A percentile compares a stretch with the other conserved stretches of the same genome.
Conservation (phyloP, 2,329 filamentous ascomycete genomes). For the Fusarium nisikadoi region DNA sequence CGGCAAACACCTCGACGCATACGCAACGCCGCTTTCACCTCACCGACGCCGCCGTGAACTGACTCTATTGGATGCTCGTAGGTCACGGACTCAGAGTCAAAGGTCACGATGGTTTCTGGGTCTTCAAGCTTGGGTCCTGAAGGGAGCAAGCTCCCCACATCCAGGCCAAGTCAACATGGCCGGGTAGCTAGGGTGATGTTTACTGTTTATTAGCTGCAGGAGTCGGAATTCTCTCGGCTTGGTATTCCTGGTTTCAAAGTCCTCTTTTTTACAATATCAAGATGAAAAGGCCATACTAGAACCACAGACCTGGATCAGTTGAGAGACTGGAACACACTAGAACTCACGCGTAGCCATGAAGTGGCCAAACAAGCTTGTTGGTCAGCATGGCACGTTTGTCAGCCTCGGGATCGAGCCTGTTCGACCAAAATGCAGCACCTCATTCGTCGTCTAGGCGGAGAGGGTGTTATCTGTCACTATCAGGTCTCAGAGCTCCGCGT, state of each 20-base stretch:
- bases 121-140: neutral
- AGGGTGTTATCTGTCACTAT: constrained; percentile 2
- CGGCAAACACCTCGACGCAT: constrained; percentile 24
- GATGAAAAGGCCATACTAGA: neutral
- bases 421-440: neutral
- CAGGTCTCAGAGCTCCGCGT: constrained; percentile 20
- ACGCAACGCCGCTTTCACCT: constrained; percentile 36
- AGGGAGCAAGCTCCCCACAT: constrained; percentile 21
- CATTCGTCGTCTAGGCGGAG: constrained; percentile 2
- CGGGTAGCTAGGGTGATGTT: neutral
- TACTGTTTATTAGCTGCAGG: neutral
- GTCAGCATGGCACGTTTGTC: constrained; percentile 18
- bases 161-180: constrained; percentile 2
- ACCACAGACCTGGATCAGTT: constrained; percentile 1
- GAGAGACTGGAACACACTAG: neutral
- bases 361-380: constrained; percentile 15
- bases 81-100: constrained; percentile 40
- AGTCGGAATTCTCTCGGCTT: constrained; percentile 21
- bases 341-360: neutral
- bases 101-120: constrained; percentile 38
- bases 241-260: neutral
- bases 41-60: constrained; percentile 41
- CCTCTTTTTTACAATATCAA: neutral
- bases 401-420: neutral
- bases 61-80: constrained; percentile 28